Base-by-base conservation (phyloP, 805 yeast genomes). In the Priceomyces haplophilus region DNA sequence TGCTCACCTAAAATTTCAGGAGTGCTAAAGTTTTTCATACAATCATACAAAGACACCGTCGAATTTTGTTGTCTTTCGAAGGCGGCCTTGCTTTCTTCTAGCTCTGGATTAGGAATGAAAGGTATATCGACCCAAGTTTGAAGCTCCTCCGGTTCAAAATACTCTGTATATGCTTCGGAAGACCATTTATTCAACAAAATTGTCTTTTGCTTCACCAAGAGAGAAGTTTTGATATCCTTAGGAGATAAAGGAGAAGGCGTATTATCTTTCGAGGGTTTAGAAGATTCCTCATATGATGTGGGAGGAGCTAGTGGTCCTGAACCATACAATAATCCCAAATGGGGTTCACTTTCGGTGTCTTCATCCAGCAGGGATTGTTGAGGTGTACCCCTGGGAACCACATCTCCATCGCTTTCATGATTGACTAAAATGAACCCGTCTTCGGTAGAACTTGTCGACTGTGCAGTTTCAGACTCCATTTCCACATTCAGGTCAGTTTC, bases 1-100 rank as follows among this genome's bases (percentile, higher is more conserved):
- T 88, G 83, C 38, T 87, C 85, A 11, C 97, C 88, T 35, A 91
- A 71, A 2, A 89, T 79, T 59, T 91, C 99, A 0, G 95, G 83
- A 38, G 79, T 76, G 15, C 95, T 79, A 55, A 91, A 91, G 45
- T 80, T 58, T 16, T 76, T 74, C 36, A 91, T 59, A 57, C 98
- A 91, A 52, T 86, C 91, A 48, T 80, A 77, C 15, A 91, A 55
- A 6, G 70, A 61, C 13, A 71, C 56, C 16, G 60, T 70, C 0
- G 85, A 69, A 16, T 83, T 75, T 25, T 71, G 69, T 43, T 71
- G 63, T 58, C 54, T 55, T 32, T 55, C 61, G 32, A 67, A 52
- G 25, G 47, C 44, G 2, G 58, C 57, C 51, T 70, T 75, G 44
- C 65, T 72, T n/a, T 58, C 64, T 47, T 76, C 83, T 31, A 84